phyloP scores from a whole-genome alignment of 345 rosid genomes.

The Citrus unshiu region DNA sequence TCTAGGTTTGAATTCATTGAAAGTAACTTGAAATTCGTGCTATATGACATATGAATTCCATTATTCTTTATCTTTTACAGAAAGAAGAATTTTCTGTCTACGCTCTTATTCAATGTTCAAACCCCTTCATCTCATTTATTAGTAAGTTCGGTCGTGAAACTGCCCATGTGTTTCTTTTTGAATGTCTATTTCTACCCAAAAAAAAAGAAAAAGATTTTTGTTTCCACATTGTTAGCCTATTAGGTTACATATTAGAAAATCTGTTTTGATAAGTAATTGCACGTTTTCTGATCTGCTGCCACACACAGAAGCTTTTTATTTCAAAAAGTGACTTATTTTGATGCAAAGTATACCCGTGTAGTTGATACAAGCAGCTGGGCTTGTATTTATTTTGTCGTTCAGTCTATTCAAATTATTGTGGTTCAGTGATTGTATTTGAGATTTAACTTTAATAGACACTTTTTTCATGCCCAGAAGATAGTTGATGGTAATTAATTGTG shows the following conservation, averaged over 20 bases:
- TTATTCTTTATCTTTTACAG: neutral
- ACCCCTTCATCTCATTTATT: neutral
- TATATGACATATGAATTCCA: conserved; percentile 5
- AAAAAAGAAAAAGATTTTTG: neutral
- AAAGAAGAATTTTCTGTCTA: neutral
- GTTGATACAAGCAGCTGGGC: too few relatives aligned
- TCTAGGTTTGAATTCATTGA: conserved; percentile 14
- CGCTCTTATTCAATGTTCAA: neutral
- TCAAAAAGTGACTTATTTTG: neutral
- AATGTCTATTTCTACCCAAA: neutral
- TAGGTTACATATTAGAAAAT: neutral
- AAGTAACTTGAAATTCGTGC: conserved; percentile 22
- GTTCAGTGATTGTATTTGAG: neutral
- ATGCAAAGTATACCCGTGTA: too few relatives aligned
- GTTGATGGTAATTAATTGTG: neutral
- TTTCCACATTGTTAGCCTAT: neutral
- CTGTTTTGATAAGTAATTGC: neutral
- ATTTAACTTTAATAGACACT: neutral
- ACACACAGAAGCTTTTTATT: neutral
- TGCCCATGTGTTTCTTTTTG: neutral
- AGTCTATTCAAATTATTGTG: neutral
- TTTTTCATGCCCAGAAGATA: neutral
- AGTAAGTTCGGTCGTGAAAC: neutral
- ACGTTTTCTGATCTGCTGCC: neutral
- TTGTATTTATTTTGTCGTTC: neutral